Percentiles rank a stretch among this genome's conserved stretches.
Evolutionary conservation across 2,329 filamentous ascomycete species (phyloP).

Genomic region (Aspergillus awamori): DNA sequence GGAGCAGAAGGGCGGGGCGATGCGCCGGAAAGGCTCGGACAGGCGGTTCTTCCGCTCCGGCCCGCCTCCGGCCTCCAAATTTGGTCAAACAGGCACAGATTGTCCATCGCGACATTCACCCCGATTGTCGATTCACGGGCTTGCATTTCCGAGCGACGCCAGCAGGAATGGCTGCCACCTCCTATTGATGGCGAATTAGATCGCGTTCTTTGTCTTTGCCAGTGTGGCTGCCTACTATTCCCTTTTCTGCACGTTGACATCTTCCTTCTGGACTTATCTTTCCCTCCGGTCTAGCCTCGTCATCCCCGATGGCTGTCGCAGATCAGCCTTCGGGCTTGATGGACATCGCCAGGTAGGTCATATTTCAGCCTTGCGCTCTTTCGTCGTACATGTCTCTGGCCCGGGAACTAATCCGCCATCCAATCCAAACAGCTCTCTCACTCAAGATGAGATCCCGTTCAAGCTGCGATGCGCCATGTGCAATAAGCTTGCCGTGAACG

Average conservation of each 20-base stretch:
- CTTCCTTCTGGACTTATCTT: slow-evolving; percentile 5
- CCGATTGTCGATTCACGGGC: slow-evolving; percentile 59
- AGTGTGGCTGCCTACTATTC: slow-evolving; percentile 10
- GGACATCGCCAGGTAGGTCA: slow-evolving; percentile 46
- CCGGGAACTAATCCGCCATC: neutral
- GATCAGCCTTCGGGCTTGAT: slow-evolving; percentile 46
- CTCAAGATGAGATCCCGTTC: slow-evolving; percentile 85
- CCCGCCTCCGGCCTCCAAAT: slow-evolving; percentile 20
- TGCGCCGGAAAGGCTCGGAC: neutral
- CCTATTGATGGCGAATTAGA: slow-evolving; percentile 23
- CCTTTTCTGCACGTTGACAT: neutral
- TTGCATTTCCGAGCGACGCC: slow-evolving; percentile 68
- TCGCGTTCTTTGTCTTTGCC: slow-evolving; percentile 25
- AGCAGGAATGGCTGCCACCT: slow-evolving; percentile 11
- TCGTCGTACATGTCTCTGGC: neutral
- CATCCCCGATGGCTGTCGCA: slow-evolving; percentile 40
- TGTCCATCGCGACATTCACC: slow-evolving; percentile 6
- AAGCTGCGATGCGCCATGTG: slow-evolving; percentile 95
- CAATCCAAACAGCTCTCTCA: slow-evolving; percentile 63
- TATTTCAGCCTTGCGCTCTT: neutral
- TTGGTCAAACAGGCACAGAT: slow-evolving; percentile 16
- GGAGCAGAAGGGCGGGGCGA: neutral
- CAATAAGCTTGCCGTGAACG: slow-evolving; percentile 85
- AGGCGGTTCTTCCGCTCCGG: slow-evolving; percentile 25
- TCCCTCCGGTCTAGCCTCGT: slow-evolving; percentile 3